phyloP scores from a whole-genome alignment of 1,284 basidiomycete genomes.

The Leccinum pallidistipes region DNA sequence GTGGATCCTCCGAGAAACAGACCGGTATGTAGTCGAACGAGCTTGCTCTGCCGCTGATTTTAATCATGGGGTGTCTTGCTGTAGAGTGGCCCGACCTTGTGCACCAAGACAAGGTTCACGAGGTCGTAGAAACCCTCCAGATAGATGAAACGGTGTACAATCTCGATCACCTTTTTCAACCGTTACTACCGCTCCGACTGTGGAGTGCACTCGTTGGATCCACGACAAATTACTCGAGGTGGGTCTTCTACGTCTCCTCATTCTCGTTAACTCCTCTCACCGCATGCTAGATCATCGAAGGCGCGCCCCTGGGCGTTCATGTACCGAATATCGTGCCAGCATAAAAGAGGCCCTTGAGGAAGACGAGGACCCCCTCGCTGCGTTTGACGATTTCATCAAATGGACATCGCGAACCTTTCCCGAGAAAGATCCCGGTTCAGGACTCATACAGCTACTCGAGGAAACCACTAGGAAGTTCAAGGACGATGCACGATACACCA shows the following conservation, averaged over 20 bases:
- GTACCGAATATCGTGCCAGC: constrained; percentile 36
- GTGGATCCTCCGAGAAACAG: not conserved
- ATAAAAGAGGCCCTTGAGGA: constrained; percentile 46
- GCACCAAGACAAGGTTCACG: constrained; percentile 15
- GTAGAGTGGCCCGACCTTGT: constrained; percentile 20
- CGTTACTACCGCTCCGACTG: constrained; percentile 21
- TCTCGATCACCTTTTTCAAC: constrained; percentile 18
- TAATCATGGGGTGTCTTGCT: not conserved
- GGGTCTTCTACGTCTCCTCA: not conserved
- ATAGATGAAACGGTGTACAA: constrained; percentile 14
- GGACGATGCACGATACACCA: constrained; percentile 67
- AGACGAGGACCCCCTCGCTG: constrained; percentile 60
- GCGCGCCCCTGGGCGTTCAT: constrained; percentile 13
- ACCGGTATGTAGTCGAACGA: constrained; percentile 2
- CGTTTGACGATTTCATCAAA: constrained; percentile 59
- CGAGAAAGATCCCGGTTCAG: constrained; percentile 47
- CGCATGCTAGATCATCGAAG: constrained; percentile 12
- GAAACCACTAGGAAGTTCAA: constrained; percentile 78
- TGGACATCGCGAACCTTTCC: constrained; percentile 59
- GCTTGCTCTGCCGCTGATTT: too few species aligned
- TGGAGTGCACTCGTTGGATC: constrained; percentile 19
- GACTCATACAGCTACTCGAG: constrained; percentile 72
- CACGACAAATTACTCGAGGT: constrained; percentile 19
- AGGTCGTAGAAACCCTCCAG: constrained; percentile 3
- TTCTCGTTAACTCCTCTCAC: not conserved